Base-by-base conservation (phyloP, 1,284 basidiomycete species). In the Naganishia cerealis region DNA sequence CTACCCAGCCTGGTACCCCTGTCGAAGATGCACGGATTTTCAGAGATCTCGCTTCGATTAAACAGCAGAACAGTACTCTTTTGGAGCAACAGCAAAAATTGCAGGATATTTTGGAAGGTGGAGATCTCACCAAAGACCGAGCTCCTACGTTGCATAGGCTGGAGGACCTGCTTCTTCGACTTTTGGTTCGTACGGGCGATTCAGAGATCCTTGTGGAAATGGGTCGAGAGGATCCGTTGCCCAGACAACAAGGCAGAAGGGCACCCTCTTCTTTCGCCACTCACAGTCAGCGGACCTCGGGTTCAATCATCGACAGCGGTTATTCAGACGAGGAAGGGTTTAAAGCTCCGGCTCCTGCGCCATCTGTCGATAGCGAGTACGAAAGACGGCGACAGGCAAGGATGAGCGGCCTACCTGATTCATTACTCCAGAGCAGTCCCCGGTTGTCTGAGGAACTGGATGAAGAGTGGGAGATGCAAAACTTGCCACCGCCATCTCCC, bases 401-500 rank as follows among this genome's bases (percentile, higher is more conserved):
- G 26, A 61, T 55, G 76, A 52, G 67, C 29, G 56, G 48, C 10
- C 40, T 70, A 0, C 50, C 68, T 13, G 55, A 65, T 16, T 69
- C 70, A 3, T 36, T 69, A 12, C 56, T 66, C 8, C 58, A 48
- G 8, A 48, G 54, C 8, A 69, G 65, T 18, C 42, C 68, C n/a
- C 56, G 50, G 18, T 40, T 65, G 39, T 46, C 58, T 3, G 66
- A 56, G 7, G 57, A 67, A 54, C 46, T 71, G 8, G 67, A 68
- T 26, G 70, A 71, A 52, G 75, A 77, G 6, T 76, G 74, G 59
- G 76, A 74, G 10, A 70, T 79, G 54, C 65, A 71, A 18, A 75
- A 76, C 65, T 71, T 81, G 1, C 79, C 79, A 5, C 76, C 78
- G 1, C 66, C 71, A 10, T 72, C 73, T 4, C 79, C 80, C 2